Conservation (phyloP, 169 alveolate species). For the Theileria annulata region DNA sequence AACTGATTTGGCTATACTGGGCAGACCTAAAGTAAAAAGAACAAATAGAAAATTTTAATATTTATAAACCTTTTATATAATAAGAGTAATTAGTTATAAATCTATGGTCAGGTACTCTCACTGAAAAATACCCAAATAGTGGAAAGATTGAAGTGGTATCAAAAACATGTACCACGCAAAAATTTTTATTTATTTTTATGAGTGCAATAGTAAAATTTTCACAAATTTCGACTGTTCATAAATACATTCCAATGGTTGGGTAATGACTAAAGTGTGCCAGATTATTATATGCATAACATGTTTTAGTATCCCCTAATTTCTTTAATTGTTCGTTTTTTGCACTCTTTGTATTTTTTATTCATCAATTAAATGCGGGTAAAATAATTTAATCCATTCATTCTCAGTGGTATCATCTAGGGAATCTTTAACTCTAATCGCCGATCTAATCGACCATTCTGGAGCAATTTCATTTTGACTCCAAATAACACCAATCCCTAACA, state of each 20-base stretch:
- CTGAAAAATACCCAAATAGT: not conserved
- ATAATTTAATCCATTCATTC: not conserved
- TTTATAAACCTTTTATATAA: not conserved
- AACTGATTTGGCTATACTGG: conserved; percentile 54
- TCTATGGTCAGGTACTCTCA: not conserved
- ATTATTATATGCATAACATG: conserved; percentile 12
- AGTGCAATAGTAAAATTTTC: not conserved
- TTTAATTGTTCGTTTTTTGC: not conserved
- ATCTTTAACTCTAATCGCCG: conserved; percentile 4
- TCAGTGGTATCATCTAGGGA: conserved; percentile 22
- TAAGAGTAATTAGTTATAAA: not conserved
- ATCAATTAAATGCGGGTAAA: not conserved
- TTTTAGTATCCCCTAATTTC: not conserved
- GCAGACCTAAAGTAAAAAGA: conserved; percentile 36
- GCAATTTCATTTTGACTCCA: not conserved
- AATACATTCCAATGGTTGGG: not conserved
- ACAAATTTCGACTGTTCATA: not conserved
- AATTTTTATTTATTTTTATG: not conserved
- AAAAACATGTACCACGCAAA: conserved; percentile 12
- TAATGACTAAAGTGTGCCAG: conserved; percentile 13
- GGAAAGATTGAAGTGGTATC: not conserved
- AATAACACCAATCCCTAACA: too few relatives aligned
- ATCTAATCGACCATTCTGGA: not conserved
- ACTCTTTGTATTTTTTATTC: not conserved
- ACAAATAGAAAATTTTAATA: not conserved